phyloP scores from a whole-genome alignment of 371 early-diverging fungal species.

The Rhizomucor pusillus region DNA sequence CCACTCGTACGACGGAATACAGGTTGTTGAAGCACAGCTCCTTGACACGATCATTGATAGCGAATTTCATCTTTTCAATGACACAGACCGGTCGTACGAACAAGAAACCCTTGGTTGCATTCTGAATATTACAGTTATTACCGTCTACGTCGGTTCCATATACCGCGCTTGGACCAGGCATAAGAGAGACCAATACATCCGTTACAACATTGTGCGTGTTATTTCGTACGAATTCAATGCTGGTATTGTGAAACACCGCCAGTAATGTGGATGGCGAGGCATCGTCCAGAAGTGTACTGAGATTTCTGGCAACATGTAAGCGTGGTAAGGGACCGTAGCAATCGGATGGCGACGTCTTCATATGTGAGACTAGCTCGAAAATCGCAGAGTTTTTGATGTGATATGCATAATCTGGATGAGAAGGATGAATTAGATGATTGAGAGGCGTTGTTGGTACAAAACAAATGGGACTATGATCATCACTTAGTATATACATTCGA shows the following conservation, averaged over 20 bases:
- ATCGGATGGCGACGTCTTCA: slow-evolving; percentile 25
- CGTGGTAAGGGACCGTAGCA: slow-evolving; percentile 32
- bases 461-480: too few species aligned
- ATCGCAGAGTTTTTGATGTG: slow-evolving; percentile 3
- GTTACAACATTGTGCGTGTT: slow-evolving; percentile 25
- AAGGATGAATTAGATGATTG: too few species aligned
- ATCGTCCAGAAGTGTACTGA: slow-evolving; percentile 30
- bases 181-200: slow-evolving; percentile 41
- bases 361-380: slow-evolving; percentile 36
- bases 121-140: too few species aligned
- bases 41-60: slow-evolving; percentile 40
- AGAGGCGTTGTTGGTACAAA: too few species aligned
- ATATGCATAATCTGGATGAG: too few species aligned
- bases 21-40: slow-evolving; percentile 34
- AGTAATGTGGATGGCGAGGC: slow-evolving; percentile 34
- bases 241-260: slow-evolving; percentile 39
- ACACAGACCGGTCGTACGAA: slow-evolving; percentile 31
- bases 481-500: too few species aligned
- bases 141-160: slow-evolving; percentile 3
- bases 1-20: too few species aligned
- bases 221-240: slow-evolving; percentile 14
- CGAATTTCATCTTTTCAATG: slow-evolving; percentile 28
- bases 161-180: slow-evolving; percentile 33
- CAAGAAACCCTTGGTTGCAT: too few species aligned
- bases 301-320: slow-evolving; percentile 47